Evolutionary conservation across 2,329 filamentous ascomycete genomes (phyloP), one percentile per base, ranked within the genome.

Genomic region (Neodidymelliopsis sp.): DNA sequence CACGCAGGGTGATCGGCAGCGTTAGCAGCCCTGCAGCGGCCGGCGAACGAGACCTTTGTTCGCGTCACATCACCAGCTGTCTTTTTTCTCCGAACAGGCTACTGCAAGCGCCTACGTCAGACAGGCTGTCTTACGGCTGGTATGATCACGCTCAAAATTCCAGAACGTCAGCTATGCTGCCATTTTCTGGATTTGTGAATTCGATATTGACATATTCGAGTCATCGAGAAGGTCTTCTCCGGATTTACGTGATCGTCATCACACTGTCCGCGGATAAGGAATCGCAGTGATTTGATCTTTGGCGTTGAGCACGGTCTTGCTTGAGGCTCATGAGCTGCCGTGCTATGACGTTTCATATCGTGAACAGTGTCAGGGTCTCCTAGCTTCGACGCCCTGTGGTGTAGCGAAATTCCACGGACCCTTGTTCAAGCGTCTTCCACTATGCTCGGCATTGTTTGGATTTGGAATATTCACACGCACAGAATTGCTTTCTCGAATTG

Each of bases 201-300:
- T 29, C 16, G 9, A 29, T 13, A 30, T 6, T 5, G 19, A 24
- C 11, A 28, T 31, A 16, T 38, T 25, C 37, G 30, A 24, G 37
- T 49, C 41, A 50, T 49, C 27, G 30, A 44, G 34, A 22, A 15
- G 12, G 20, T 22, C 16, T 22, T 40, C 43, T 47, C 49, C 44
- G 24, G 52, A 57, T 57, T 48, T 39, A 38, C 54, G 18, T 54
- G 53, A 60, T 59, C 48, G 49, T 54, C 58, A 53, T 48, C 12
- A 35, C 37, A 18, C 19, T 16, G 53, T 36, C 35, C 34, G 29
- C 28, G 12, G 35, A 31, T 35, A 38, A 24, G 15, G 13, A 24
- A 19, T 36, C 19, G 31, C 23, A 24, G 13, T 41, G 44, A 33
- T 43, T n/a, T 30, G 25, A 33, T 43, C 15, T 30, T 23, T 24